Evolutionary conservation across 2,329 filamentous ascomycete species (phyloP).

Genomic region (Sporothrix variecibatus): DNA sequence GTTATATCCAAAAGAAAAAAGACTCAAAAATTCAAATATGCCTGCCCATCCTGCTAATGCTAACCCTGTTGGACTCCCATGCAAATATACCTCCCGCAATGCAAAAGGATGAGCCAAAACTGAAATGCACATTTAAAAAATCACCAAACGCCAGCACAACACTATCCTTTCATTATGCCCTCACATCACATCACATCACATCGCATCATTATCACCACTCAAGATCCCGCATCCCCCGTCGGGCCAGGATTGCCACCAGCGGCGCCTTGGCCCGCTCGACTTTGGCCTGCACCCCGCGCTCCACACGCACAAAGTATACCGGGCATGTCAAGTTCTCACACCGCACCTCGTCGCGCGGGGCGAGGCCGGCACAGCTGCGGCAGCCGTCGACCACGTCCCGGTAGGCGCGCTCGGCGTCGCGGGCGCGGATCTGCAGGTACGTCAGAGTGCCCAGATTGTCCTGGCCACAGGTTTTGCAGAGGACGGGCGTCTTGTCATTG

Average conservation of each 20-base stretch:
- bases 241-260: slow-evolving; percentile 40
- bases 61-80: neutral
- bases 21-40: neutral
- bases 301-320: slow-evolving; percentile 79
- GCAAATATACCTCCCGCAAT: neutral
- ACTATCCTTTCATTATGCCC: neutral
- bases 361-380: slow-evolving; percentile 73
- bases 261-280: slow-evolving; percentile 44
- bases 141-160: neutral
- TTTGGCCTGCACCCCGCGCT: slow-evolving; percentile 55
- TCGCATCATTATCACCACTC: slow-evolving; percentile 39
- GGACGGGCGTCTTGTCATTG: slow-evolving; percentile 30
- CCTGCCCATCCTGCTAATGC: neutral
- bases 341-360: slow-evolving; percentile 72
- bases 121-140: neutral
- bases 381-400: slow-evolving; percentile 71
- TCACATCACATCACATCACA: neutral
- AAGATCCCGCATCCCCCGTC: slow-evolving; percentile 36
- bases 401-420: slow-evolving; percentile 63
- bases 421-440: slow-evolving; percentile 62
- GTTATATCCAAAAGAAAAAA: neutral
- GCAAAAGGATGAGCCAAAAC: neutral
- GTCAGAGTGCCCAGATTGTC: slow-evolving; percentile 63
- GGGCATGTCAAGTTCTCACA: slow-evolving; percentile 93
- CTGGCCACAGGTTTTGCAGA: slow-evolving; percentile 58